Base-by-base conservation (phyloP, 2,329 filamentous ascomycete species). In the Pseudogymnoascus sp. region DNA sequence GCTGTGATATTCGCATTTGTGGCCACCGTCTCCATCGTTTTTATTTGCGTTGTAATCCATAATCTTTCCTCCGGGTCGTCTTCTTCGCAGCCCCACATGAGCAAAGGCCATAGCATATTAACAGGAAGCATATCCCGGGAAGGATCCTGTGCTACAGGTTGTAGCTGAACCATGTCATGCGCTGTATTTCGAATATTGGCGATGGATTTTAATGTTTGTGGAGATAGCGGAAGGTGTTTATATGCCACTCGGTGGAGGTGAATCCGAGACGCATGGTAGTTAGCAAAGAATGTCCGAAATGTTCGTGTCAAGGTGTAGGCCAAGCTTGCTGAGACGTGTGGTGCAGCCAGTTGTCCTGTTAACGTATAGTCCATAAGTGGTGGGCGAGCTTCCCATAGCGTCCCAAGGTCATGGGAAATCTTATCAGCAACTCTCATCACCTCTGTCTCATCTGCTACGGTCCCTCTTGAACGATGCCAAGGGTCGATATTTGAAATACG, bases 231-330 rank as follows among this genome's bases (percentile, higher is more conserved):
- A 4, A 84, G 74, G 18, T 74, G 76, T 67, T 81, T 82, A 71
- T 84, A 84, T 2, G 82, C 82, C 7, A 85, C 82, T 2, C 82
- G 77, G 67, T 85, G 82, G 2, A 85, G 75, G 66, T 84, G 81
- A 28, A 85, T 77, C 66, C 81, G 82, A 67, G 78, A 81, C 5
- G 82, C 81, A 67, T 83, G 78, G 70, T 81, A 85, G 68, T 84
- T 84, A 60, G 81, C 80, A 16, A 83, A 75, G 68, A 83, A 84
- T 1, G 81, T 82, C 31, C 82, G 75, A 66, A 83, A 83, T n/a
- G 78, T 78, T 28, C 81, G 74, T 1, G 81, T 83, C 61, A 83
- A 78, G 31, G 78, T 77, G 63, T 77, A 75, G 6, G 80, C 80
- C 61, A 84, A 74, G 42, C 78, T 78, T 25, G 75, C 75, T 7